Evolutionary conservation across 2,329 filamentous ascomycete genomes (phyloP), one percentile per base, ranked within the genome.

Genomic region (Venturia asperata): DNA sequence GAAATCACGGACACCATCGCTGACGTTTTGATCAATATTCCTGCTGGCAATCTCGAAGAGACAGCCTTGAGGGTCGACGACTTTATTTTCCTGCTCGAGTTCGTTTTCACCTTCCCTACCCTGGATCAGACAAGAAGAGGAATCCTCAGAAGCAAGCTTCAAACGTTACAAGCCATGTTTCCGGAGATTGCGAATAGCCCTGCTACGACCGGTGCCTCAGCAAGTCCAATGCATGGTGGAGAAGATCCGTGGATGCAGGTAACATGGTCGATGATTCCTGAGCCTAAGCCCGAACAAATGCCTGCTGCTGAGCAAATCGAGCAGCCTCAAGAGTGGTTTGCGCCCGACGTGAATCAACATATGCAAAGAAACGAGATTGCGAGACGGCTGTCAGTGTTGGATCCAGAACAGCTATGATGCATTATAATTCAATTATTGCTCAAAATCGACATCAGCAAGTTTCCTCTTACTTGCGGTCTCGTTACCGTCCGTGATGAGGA

Each of bases 1-100:
- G 83, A 86, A 69, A 83, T 86, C 67, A 82, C 82, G 0, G 83
- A 82, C 70, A 85, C 82, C 1, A 82, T 85, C 58, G 82, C 83
- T 10, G 83, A 85, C 68, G 83, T 86, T 17, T 73, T 82, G 1
- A 77, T 85, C 27, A 80, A 82, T 56, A 74, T 84, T 17, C 80
- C 81, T 0, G 77, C 78, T 0, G 71, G 79, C 4, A 58, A 41
- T n/a, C 24, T 43, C 24, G 76, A 80, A 47, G 81, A 82, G 39
- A 79, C 78, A 1, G 74, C 76, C 5, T 74, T 78, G 3, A 75
- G 81, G 19, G 79, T 84, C 58, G 79, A 83, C 64, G 83, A 85
- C 67, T 82, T 84, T 66, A 70, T 82, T 9, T 83, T 81, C 62
- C 73, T 84, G 64, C 79, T 82, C 43, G 75, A 77, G 42, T 82